Base-by-base conservation (phyloP, 108 stramenopile genomes). In the Pelagomonas calceolata region DNA sequence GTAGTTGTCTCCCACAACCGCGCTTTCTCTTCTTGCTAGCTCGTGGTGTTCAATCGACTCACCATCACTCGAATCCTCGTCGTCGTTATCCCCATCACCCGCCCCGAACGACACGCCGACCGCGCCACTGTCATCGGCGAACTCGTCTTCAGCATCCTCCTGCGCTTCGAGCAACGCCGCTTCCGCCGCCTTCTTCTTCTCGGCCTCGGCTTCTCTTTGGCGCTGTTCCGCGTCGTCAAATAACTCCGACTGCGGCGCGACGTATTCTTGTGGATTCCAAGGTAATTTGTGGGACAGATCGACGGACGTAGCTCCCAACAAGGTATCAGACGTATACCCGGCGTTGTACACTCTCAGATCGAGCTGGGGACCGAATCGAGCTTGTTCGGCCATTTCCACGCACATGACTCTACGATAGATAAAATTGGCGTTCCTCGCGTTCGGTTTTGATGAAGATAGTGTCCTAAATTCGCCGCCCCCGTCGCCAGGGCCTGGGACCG, bases 391-490 rank as follows among this genome's bases (percentile, higher is more conserved):
- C 34, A 86, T 73, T 31, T 73, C 31, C 30, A 80, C 26, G 30
- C 39, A 66, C 32, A 85, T 32, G 66, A 35, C 65, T 36, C 80
- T 71, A 36, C 76, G 70, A 64, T 86, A 74, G 64, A 82, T 36
- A 71, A 75, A 86, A 73, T 86, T 86, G n/a, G 85, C 81, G 63
- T 86, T 66, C 12, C 45, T 26, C 14, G 79, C 80, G 21, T 68
- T 45, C 1, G 85, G 85, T 4, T 65, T 65, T 70, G 78, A 82
- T 30, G 77, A 76, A 10, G 70, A 32, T 39, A 75, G 64, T 18
- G 81, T 81, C 29, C 43, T 39, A 7, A 72, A 35, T 35, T 64
- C 64, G 5, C 31, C 37, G 32, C 34, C 34, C 15, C 63, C 60
- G 5, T 46, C 30, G 43, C 34, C 21, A 12, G 72, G 32, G 30